Conservation (phyloP, 176 grass and related monocot genomes). For the Zoysia japonica region DNA sequence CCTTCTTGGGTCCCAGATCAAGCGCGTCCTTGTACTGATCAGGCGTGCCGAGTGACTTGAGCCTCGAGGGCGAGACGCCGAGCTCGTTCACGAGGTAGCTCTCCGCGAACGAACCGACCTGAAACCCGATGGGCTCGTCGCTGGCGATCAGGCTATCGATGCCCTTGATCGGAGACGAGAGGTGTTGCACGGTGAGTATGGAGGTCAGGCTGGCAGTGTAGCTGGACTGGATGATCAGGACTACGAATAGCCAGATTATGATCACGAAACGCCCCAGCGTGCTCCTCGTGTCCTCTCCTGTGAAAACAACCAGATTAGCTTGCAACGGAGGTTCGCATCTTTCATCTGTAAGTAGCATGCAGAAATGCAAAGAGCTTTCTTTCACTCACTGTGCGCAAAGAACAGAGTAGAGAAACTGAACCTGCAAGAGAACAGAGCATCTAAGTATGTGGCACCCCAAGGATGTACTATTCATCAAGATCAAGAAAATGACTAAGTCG, state of each 20-base stretch:
- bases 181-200: conserved; percentile 82
- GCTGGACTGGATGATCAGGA: conserved; percentile 89
- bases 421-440: conserved; percentile 43
- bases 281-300: conserved; percentile 77
- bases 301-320: not conserved
- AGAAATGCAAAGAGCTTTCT: conserved; percentile 14
- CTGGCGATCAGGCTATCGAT: conserved; percentile 61
- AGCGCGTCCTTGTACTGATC: conserved; percentile 55
- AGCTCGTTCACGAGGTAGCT: conserved; percentile 71
- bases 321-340: no score
- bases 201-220: conserved; percentile 84
- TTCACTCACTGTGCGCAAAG: conserved; percentile 85
- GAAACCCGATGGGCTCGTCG: conserved; percentile 72
- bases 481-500: not conserved
- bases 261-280: conserved; percentile 70
- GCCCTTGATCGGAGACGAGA: conserved; percentile 65
- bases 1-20: conserved; percentile 57
- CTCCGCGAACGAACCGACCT: conserved; percentile 64
- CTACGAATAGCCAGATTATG: conserved; percentile 86
- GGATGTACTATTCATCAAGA: not conserved
- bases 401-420: conserved; percentile 95
- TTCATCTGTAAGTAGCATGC: not conserved
- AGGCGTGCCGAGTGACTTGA: conserved; percentile 48
- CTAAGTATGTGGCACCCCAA: no score
- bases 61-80: conserved; percentile 58